Base-by-base conservation (phyloP, 2,329 filamentous ascomycete genomes). In the Aspergillus transmontanensis region DNA sequence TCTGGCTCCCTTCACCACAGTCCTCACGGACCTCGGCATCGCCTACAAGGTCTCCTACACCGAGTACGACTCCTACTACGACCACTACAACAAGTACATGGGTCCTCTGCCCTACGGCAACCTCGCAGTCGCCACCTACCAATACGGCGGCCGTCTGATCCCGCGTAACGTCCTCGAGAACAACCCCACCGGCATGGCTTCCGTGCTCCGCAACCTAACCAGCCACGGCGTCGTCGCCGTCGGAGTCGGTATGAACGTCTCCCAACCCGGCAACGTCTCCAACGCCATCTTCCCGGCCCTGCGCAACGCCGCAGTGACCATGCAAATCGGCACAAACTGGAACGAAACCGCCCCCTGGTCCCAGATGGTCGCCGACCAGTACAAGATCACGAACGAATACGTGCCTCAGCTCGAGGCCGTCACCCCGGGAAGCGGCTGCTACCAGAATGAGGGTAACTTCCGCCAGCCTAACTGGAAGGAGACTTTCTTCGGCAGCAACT, bases 371-470 rank as follows among this genome's bases (percentile, higher is more conserved):
- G 74, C 66, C 0, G 72, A 75, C 36, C 77, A 80, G 63, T 51
- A 71, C 26, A 68, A 71, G 58, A 80, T 82, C 64, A 82, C 79
- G 3, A 64, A 79, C n/a, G 70, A 77, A 1, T 74, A 75, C 16
- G 71, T 80, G 9, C 78, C 80, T 5, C 69, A 73, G 54, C 65
- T 83, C 3, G 75, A 78, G 58, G 74, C 71, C 11, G 63, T 80
- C 12, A 79, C 79, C 1, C 79, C 80, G 0, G 71, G 74, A 46
- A 74, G 73, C 7, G 77, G 78, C 2, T 71, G 71, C 4, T 83
- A 83, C 64, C 65, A 80, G 62, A 83, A 82, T 59, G 81, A 82
- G 64, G 78, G 70, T 11, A 73, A 80, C 60, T 78, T 77, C 68
- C 73, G 73, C 43, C 77, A 82, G 68, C 75, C 74, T 1, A 70